A percentile compares a stretch with the other conserved stretches of the same genome.
These are phyloP conservation scores for Acanthamoeba lenticulata DNA, from an alignment of 208 protist genomes.

Conservation along the genomic window DNA sequence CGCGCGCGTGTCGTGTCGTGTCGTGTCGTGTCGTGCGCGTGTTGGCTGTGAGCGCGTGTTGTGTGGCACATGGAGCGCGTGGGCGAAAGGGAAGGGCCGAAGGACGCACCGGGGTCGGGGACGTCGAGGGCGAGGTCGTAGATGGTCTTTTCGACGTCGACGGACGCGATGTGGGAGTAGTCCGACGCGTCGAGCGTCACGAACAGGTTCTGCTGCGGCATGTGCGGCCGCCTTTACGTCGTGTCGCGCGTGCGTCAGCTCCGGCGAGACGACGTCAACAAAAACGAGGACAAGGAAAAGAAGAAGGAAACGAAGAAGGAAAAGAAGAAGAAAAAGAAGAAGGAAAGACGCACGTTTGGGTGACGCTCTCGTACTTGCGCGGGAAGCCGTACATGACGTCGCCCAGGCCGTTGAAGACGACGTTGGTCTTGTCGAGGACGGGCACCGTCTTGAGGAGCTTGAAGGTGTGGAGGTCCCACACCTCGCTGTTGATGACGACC, in stretches of 20 bases:
- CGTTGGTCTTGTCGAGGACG: slow-evolving; percentile 65
- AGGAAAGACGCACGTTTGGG: not conserved
- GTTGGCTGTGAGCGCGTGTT: too few species aligned
- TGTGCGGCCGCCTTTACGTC: not conserved
- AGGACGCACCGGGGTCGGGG: not conserved
- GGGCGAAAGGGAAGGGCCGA: not conserved
- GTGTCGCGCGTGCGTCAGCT: too few species aligned
- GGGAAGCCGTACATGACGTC: slow-evolving; percentile 61
- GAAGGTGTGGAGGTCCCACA: slow-evolving; percentile 72
- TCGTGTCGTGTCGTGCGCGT: not conserved
- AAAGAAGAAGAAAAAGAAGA: too few species aligned
- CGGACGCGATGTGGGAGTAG: slow-evolving; percentile 68
- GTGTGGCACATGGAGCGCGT: not conserved
- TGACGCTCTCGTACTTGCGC: not conserved
- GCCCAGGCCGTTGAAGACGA: slow-evolving; percentile 67
- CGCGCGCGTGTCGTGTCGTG: too few species aligned
- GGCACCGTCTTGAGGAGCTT: slow-evolving; percentile 66
- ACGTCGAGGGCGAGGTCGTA: slow-evolving; percentile 41
- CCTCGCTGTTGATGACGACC: slow-evolving; percentile 74
- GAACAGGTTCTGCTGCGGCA: slow-evolving; percentile 35
- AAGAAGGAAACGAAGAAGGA: too few species aligned
- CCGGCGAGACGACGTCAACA: too few species aligned
- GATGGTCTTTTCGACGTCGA: slow-evolving; percentile 59
- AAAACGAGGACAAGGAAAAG: too few species aligned
- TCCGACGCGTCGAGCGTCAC: slow-evolving; percentile 68